phyloP scores from a whole-genome alignment of 371 early-diverging fungal species.

The Batkoa obscura region DNA sequence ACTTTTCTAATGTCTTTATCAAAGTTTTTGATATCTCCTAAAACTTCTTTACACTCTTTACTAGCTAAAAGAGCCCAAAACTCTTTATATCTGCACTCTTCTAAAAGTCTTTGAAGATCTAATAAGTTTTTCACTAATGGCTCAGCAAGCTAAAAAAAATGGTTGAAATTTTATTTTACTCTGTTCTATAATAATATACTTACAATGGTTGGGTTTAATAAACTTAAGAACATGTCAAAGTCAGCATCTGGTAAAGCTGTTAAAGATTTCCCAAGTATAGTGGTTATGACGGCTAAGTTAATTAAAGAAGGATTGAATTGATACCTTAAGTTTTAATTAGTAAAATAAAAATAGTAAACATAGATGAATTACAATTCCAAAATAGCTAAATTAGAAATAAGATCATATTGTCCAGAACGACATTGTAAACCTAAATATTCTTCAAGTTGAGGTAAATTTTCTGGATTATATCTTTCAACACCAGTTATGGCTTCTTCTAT shows the following conservation, averaged over 20 bases:
- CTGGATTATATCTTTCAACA: slow-evolving; percentile 77
- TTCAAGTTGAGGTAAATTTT: slow-evolving; percentile 59
- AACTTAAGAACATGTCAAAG: slow-evolving; percentile 70
- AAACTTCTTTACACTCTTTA: slow-evolving; percentile 28
- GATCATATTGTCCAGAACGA: slow-evolving; percentile 53
- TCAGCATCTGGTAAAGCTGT: slow-evolving; percentile 70
- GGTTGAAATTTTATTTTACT: not conserved
- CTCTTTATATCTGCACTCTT: slow-evolving; percentile 49
- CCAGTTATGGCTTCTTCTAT: slow-evolving; percentile 55
- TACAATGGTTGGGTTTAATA: slow-evolving; percentile 20
- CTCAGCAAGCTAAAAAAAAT: slow-evolving; percentile 16
- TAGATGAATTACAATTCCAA: slow-evolving; percentile 50
- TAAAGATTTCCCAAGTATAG: slow-evolving; percentile 62
- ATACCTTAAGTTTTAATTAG: slow-evolving; percentile 21
- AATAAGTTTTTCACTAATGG: slow-evolving; percentile 38
- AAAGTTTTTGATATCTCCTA: slow-evolving; percentile 47
- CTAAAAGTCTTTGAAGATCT: slow-evolving; percentile 55
- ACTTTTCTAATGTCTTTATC: slow-evolving; percentile 50
- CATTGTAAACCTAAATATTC: slow-evolving; percentile 64
- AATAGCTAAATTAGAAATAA: slow-evolving; percentile 75
- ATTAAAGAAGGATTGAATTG: slow-evolving; percentile 72
- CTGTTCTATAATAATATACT: not conserved
- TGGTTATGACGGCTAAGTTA: slow-evolving; percentile 45
- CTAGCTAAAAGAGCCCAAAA: slow-evolving; percentile 52
- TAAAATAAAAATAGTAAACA: not conserved